These are phyloP conservation scores for Xylaria cubensis DNA, from an alignment of 495 filamentous ascomycete species.

Conservation along the genomic window DNA sequence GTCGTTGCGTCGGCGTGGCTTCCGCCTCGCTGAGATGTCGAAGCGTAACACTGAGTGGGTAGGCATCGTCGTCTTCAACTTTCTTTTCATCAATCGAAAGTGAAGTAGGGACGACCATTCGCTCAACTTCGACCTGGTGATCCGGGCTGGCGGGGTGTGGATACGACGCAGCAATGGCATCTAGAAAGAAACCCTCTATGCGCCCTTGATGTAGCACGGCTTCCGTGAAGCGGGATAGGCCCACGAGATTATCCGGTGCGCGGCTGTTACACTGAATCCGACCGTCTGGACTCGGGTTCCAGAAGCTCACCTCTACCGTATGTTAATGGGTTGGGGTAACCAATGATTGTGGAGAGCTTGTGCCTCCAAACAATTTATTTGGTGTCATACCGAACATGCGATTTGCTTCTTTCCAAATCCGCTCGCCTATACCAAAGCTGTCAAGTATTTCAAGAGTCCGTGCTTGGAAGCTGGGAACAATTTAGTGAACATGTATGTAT, in stretches of 20 bases:
- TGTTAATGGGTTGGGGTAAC: neutral
- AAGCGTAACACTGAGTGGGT: constrained; percentile 60
- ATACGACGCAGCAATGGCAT: constrained; percentile 47
- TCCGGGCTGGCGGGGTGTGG: constrained; percentile 39
- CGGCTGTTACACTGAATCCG: constrained; percentile 57
- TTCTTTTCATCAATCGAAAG: constrained; percentile 50
- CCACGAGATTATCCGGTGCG: constrained; percentile 55
- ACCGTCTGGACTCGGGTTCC: constrained; percentile 56
- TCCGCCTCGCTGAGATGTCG: constrained; percentile 53
- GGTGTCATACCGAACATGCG: constrained; percentile 48
- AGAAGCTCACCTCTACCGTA: constrained; percentile 50
- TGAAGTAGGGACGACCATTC: constrained; percentile 52
- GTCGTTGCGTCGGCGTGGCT: constrained; percentile 47
- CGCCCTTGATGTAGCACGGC: constrained; percentile 61
- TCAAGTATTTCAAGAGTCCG: constrained; percentile 72
- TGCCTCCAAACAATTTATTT: neutral
- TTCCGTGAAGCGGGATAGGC: constrained; percentile 59
- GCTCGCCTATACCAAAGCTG: constrained; percentile 67
- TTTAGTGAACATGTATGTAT: constrained; percentile 8
- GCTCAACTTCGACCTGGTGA: constrained; percentile 52
- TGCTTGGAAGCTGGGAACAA: constrained; percentile 33
- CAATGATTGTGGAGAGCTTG: constrained; percentile 1
- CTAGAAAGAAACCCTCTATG: constrained; percentile 61
- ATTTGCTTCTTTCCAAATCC: constrained; percentile 64
- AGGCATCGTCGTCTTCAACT: constrained; percentile 51